phyloP scores from a whole-genome alignment of 2,329 filamentous ascomycete genomes.

The Colletotrichum magnum region DNA sequence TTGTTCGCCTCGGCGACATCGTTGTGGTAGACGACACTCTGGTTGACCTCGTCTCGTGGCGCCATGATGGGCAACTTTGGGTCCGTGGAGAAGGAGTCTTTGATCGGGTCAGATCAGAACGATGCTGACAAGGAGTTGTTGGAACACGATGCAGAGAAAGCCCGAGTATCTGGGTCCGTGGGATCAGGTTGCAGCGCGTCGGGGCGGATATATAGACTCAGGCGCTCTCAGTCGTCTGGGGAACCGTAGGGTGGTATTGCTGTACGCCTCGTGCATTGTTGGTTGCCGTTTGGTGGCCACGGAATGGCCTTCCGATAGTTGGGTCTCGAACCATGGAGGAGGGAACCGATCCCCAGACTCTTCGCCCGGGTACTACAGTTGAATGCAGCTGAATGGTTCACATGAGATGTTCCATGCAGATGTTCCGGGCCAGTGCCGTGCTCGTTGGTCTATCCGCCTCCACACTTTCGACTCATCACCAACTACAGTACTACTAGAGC shows the following conservation, averaged over 20 bases:
- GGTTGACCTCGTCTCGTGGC: slow-evolving; percentile 35
- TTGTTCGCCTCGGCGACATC: slow-evolving; percentile 50
- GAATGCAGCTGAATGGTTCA: slow-evolving; percentile 18
- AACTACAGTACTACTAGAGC: too few species aligned
- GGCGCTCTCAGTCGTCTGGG: background rate
- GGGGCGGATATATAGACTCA: slow-evolving; percentile 28
- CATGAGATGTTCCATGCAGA: slow-evolving; percentile 26
- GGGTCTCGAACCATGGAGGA: slow-evolving; percentile 18
- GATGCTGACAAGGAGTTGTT: background rate
- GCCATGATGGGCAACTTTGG: slow-evolving; percentile 31
- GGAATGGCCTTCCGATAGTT: slow-evolving; percentile 28
- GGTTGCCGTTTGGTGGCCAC: slow-evolving; percentile 1
- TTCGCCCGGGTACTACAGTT: background rate
- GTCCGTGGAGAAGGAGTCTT: background rate
- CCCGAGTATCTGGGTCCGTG: slow-evolving; percentile 22
- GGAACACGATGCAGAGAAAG: slow-evolving; percentile 6
- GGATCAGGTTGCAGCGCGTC: slow-evolving; percentile 23
- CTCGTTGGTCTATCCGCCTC: slow-evolving; percentile 36
- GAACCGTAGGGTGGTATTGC: background rate
- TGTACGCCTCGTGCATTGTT: slow-evolving; percentile 21
- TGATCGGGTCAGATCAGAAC: background rate
- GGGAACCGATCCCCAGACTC: slow-evolving; percentile 43
- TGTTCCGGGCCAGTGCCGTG: slow-evolving; percentile 37
- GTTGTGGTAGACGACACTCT: slow-evolving; percentile 44
- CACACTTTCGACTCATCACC: slow-evolving; percentile 8